Evolutionary conservation across 176 grass and related monocot genomes (phyloP).

Genomic region (Chloris gayana): DNA sequence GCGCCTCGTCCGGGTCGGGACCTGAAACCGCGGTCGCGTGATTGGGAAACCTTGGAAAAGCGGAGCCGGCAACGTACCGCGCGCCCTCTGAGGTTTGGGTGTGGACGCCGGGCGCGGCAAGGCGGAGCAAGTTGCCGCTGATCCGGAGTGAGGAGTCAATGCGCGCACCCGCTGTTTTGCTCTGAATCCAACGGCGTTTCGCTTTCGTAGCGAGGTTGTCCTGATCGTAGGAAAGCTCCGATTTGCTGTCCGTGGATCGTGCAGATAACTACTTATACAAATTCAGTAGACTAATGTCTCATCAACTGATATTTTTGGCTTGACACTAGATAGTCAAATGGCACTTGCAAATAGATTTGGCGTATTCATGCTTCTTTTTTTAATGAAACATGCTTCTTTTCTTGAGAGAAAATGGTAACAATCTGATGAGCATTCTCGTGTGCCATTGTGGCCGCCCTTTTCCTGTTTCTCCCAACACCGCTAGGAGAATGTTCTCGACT

Average conservation of each 20-base stretch:
- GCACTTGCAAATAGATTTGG: not conserved
- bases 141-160: slow-evolving; percentile 2
- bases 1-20: not conserved
- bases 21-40: slow-evolving; percentile 30
- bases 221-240: not conserved
- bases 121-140: slow-evolving; percentile 1
- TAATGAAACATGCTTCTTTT: too few relatives aligned
- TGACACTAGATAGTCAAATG: not conserved
- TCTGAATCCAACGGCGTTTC: slow-evolving; percentile 27
- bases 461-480: slow-evolving; percentile 2
- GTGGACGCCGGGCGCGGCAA: not conserved
- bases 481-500: slow-evolving; percentile 1
- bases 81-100: not conserved
- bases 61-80: not conserved
- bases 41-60: not conserved
- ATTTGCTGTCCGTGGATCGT: not conserved
- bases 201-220: slow-evolving; percentile 18
- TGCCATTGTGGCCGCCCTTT: not conserved
- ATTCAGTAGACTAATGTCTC: not conserved
- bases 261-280: not conserved
- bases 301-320: not conserved
- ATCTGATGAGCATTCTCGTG: not conserved
- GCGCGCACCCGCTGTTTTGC: slow-evolving; percentile 31
- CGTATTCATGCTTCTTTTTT: not conserved
- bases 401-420: not conserved